Evolutionary conservation across 192 early-diverging fungal species (phyloP), one percentile per base, ranked within the genome.

Genomic region (Linnemannia hyalina): DNA sequence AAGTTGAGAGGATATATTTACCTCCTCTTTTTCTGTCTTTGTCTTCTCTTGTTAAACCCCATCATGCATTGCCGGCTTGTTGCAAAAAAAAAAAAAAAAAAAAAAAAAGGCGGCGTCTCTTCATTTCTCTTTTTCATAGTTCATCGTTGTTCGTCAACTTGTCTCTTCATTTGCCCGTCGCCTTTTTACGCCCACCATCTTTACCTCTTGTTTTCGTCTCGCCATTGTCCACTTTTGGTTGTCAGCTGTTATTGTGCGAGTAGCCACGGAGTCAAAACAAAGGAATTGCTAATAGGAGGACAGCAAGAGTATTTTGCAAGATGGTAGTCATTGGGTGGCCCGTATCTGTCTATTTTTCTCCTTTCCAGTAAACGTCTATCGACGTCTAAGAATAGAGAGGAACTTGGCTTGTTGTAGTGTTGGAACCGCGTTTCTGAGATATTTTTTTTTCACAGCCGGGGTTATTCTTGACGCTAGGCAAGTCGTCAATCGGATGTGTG

Each of bases 71-170:
- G 57, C 11, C n/a, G 10, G 26, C 26, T 57, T 57, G 55, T 57
- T 23, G 22, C 6, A 35, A 35, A 35, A 35, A 35, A 35, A 35
- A 35, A 55, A 57, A n/a, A n/a, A n/a, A n/a, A n/a, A n/a, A n/a
- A 54, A 55, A 57, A 57, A 57, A 26, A 65, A 65, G 60, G 32
- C 60, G 60, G 60, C 60, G 60, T 65, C 29, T 65, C 23, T 63
- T 63, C 35, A 6, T 26, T 10, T 8, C n/a, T 57, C 0, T 57
- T 57, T 26, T 26, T 57, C 11, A 0, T 54, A 11, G 22, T 3
- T 22, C 18, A 20, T 15, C 52, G 1, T 20, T 54, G 18, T 23
- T 57, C 10, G 10, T 32, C 10, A 6, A n/a, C 55, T n/a, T n/a
- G n/a, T 26, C 23, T 9, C 55, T 63, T 26, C 60, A 11, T 16